phyloP scores from a whole-genome alignment of 2,329 filamentous ascomycete species.

The Trichophyton simii region DNA sequence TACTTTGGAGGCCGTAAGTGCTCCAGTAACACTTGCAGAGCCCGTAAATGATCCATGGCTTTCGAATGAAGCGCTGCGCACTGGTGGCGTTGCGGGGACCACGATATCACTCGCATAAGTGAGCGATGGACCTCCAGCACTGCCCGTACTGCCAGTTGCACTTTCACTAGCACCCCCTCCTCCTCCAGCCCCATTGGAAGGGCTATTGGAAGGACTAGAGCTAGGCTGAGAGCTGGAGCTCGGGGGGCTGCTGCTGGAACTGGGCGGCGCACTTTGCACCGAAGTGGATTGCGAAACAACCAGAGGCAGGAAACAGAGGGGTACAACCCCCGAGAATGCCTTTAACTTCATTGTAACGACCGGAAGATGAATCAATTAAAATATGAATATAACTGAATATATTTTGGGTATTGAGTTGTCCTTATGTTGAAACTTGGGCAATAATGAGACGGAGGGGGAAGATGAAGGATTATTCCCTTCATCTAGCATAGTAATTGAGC shows the following conservation, averaged over 20 bases:
- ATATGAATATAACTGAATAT: background rate
- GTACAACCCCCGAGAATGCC: background rate
- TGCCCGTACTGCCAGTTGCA: slow-evolving; percentile 2
- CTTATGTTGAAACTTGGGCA: background rate
- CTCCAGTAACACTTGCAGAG: slow-evolving; percentile 56
- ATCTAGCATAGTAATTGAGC: background rate
- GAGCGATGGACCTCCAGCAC: background rate
- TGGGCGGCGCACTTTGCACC: background rate
- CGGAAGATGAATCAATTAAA: background rate
- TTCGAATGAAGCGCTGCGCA: slow-evolving; percentile 2
- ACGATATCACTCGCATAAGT: slow-evolving; percentile 11
- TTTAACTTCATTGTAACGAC: background rate
- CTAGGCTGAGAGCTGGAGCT: background rate
- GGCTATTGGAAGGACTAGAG: background rate
- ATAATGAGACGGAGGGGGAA: background rate
- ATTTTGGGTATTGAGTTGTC: background rate
- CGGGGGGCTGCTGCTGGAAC: background rate
- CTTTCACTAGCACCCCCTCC: background rate
- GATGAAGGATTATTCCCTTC: background rate
- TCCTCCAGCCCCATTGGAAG: background rate
- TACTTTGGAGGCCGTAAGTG: slow-evolving; percentile 42
- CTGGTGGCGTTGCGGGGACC: slow-evolving; percentile 10
- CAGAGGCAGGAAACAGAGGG: background rate
- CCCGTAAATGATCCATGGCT: slow-evolving; percentile 49
- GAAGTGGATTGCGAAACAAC: background rate